phyloP scores from a whole-genome alignment of 306 rosid species.

The Medicago arabica region DNA sequence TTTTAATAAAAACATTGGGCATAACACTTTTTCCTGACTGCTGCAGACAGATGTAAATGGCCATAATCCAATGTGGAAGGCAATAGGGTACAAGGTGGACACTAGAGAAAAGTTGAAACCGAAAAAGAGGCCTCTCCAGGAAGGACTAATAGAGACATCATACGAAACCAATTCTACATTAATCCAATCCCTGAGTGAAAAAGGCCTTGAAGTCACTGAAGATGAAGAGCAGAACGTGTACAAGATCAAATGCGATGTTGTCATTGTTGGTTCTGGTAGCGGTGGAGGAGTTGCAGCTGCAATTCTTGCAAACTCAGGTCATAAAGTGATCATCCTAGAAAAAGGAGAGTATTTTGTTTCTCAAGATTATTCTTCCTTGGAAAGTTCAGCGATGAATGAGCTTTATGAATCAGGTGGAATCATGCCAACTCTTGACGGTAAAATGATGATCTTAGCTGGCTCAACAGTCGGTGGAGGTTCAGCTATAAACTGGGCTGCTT shows the following conservation, averaged over 20 bases:
- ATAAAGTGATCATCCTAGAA: slow-evolving; percentile 79
- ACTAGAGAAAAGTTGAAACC: slow-evolving; percentile 48
- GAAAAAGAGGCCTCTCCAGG: slow-evolving; percentile 77
- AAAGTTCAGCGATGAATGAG: slow-evolving; percentile 80
- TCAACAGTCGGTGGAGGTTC: slow-evolving; percentile 97
- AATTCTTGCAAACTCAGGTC: slow-evolving; percentile 79
- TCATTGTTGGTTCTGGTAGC: slow-evolving; percentile 86
- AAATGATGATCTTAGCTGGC: slow-evolving; percentile 79
- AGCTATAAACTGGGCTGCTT: slow-evolving; percentile 93
- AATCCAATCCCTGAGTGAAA: slow-evolving; percentile 58
- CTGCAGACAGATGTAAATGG: slow-evolving; percentile 64
- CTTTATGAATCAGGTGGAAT: slow-evolving; percentile 75
- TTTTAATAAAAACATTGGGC: not conserved
- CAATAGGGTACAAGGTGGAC: slow-evolving; percentile 68
- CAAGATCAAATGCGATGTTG: slow-evolving; percentile 89
- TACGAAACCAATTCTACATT: slow-evolving; percentile 59
- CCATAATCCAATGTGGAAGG: slow-evolving; percentile 72
- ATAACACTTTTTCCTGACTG: not conserved
- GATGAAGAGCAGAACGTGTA: slow-evolving; percentile 47
- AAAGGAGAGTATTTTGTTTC: slow-evolving; percentile 87
- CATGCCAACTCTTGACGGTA: slow-evolving; percentile 68
- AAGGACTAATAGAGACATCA: slow-evolving; percentile 72
- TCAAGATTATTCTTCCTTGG: slow-evolving; percentile 79
- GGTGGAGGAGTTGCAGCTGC: slow-evolving; percentile 99
- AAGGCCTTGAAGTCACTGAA: slow-evolving; percentile 71